Evolutionary conservation across 331 rosid genomes (phyloP).

Genomic region (Telfairia occidentalis): DNA sequence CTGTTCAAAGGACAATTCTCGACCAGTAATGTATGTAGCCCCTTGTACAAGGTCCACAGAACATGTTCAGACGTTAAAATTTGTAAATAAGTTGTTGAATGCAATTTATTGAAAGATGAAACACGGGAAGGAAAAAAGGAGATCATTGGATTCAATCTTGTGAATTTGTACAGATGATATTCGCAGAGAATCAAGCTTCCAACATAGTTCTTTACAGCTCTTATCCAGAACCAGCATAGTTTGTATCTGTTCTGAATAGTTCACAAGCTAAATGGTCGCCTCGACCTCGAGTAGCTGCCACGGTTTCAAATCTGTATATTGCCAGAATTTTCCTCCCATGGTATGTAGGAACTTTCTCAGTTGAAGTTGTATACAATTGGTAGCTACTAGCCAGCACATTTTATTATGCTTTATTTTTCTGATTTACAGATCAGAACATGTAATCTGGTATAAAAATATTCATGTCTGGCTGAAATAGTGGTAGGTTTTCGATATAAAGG

Average conservation of each 20-base stretch:
- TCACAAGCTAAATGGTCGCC: background rate
- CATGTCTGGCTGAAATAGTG: constrained; percentile 29
- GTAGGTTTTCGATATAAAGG: constrained; percentile 41
- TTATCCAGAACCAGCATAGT: background rate
- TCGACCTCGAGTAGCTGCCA: background rate
- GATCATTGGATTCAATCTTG: background rate
- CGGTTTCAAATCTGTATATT: background rate
- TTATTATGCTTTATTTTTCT: background rate
- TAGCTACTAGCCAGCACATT: background rate
- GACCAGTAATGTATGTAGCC: no score
- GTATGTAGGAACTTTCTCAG: background rate
- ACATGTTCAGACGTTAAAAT: background rate
- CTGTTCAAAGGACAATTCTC: background rate
- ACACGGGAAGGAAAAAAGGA: background rate
- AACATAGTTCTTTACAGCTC: background rate
- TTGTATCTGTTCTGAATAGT: background rate
- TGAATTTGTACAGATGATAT: background rate
- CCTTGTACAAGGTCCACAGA: no score
- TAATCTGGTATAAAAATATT: constrained; percentile 34
- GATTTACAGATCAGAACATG: constrained; percentile 33
- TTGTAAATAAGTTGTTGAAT: background rate
- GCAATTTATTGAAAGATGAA: background rate
- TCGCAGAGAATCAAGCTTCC: background rate
- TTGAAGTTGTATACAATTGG: background rate
- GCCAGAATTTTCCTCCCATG: background rate